Base-by-base conservation (phyloP, 2,329 filamentous ascomycete species). In the Talaromyces piceae region DNA sequence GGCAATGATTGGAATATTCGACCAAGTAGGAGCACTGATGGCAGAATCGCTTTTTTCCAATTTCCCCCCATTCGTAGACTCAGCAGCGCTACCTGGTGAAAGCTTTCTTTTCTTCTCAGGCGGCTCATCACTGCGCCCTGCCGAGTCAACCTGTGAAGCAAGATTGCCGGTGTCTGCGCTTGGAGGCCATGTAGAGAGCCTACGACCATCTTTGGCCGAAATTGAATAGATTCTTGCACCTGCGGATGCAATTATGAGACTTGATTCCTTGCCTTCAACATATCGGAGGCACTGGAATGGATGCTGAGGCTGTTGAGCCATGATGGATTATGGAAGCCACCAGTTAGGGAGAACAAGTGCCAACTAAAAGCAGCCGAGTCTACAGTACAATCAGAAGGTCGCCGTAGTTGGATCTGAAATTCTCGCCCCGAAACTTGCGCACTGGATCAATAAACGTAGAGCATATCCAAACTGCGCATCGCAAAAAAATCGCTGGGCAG, bases 141-240 rank as follows among this genome's bases (percentile, higher is more conserved):
- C 41, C 5, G 37, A 23, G 25, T 30, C 41, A 13, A 18, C 23
- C 16, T 31, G 48, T 20, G 44, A 13, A 8, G 16, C 18, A 1
- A 23, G 20, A 45, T 39, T 45, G 30, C 16, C 22, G 11, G n/a
- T 23, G 3, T 25, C 26, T 13, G 27, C 50, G n/a, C 26, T 41
- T 9, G 47, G 30, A n/a, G 75, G 72, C 86, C 86, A 90, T 61
- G 76, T 73, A 41, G 79, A 82, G 16, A 88, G 66, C 47, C 81
- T 72, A 45, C 72, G 68, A 27, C 83, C 80, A 54, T 80, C 74
- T n/a, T 71, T 62, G 5, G 83, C 69, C 61, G 75, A 76, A 65
- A 88, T 85, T 2, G 82, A 80, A 61, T 88, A 79, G 49, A 96
- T 80, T 59, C 77, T 80, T 45, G 84, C 79, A 12, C 88, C 88